phyloP scores from a whole-genome alignment of 495 filamentous ascomycete genomes.

The Bacidia rubella region DNA sequence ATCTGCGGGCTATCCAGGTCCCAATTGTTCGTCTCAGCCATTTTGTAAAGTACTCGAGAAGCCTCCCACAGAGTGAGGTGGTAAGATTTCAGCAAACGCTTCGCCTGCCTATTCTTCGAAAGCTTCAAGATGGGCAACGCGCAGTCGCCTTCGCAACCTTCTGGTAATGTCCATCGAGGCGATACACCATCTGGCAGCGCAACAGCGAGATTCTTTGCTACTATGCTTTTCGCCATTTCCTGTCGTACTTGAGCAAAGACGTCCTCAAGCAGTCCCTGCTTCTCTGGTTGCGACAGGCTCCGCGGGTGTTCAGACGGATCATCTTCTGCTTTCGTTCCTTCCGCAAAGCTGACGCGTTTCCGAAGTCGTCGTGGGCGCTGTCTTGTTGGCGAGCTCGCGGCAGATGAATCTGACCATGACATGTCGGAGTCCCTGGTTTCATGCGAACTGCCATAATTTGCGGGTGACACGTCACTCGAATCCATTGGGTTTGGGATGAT shows the following conservation, averaged over 20 bases:
- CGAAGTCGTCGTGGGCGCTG: neutral
- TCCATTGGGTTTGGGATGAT: neutral
- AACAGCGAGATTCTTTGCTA: neutral
- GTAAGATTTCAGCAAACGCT: neutral
- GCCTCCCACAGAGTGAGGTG: neutral
- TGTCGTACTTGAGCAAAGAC: constrained; percentile 1
- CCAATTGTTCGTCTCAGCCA: constrained; percentile 1
- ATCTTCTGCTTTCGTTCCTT: constrained; percentile 10
- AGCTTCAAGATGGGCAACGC: neutral
- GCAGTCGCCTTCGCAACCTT: neutral
- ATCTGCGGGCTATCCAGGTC: neutral
- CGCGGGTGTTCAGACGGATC: constrained; percentile 1
- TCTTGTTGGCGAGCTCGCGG: neutral
- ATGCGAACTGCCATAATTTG: neutral
- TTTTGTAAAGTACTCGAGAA: neutral
- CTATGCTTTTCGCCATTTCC: neutral
- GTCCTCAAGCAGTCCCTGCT: neutral
- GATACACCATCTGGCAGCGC: neutral
- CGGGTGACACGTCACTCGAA: neutral
- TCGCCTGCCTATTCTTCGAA: neutral
- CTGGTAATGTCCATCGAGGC: neutral
- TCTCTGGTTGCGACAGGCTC: neutral
- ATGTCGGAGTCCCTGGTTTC: neutral
- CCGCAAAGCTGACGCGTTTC: constrained; percentile 24
- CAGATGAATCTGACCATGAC: neutral